Conservation (phyloP, 2,329 filamentous ascomycete genomes). For the Zymoseptoria ardabiliae region DNA sequence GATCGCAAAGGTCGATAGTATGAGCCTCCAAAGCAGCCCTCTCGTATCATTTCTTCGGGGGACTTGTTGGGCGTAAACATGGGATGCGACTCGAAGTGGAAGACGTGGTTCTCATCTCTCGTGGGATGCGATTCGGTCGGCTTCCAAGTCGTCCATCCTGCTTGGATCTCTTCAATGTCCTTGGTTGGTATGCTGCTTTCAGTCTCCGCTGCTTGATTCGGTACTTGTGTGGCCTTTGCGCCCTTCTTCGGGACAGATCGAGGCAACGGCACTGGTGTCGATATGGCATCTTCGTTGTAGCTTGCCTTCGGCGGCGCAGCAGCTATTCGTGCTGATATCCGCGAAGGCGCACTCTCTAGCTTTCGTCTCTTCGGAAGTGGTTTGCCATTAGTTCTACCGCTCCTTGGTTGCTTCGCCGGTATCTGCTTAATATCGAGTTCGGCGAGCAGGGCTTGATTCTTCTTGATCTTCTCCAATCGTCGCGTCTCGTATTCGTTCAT, state of each 20-base stretch:
- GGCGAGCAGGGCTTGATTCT: slow-evolving; percentile 43
- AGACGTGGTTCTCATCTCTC: slow-evolving; percentile 33
- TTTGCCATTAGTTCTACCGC: slow-evolving; percentile 15
- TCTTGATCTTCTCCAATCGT: slow-evolving; percentile 42
- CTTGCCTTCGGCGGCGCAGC: slow-evolving; percentile 28
- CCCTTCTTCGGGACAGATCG: slow-evolving; percentile 15
- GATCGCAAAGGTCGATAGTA: slow-evolving; percentile 47
- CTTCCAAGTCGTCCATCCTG: slow-evolving; percentile 41
- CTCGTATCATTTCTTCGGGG: slow-evolving; percentile 45
- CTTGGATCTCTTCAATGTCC: slow-evolving; percentile 29
- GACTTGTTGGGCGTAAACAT: slow-evolving; percentile 48
- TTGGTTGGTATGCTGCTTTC: slow-evolving; percentile 21
- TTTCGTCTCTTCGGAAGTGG: slow-evolving; percentile 37
- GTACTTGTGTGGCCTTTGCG: slow-evolving; percentile 2
- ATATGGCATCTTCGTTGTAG: slow-evolving; percentile 34
- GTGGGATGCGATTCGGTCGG: slow-evolving; percentile 34
- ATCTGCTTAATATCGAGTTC: slow-evolving; percentile 39
- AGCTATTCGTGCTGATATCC: slow-evolving; percentile 44
- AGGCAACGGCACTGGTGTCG: slow-evolving; percentile 16
- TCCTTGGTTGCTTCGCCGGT: slow-evolving; percentile 9
- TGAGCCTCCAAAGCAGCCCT: slow-evolving; percentile 47
- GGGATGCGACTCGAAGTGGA: slow-evolving; percentile 41
- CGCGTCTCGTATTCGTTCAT: slow-evolving; percentile 42
- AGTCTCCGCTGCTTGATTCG: slow-evolving; percentile 1
- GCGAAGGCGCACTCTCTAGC: slow-evolving; percentile 32